A percentile compares a stretch with the other conserved stretches of the same genome.
These are phyloP conservation scores for Picocystis salinarum DNA, from an alignment of 139 green algal genomes.

Conservation along the genomic window DNA sequence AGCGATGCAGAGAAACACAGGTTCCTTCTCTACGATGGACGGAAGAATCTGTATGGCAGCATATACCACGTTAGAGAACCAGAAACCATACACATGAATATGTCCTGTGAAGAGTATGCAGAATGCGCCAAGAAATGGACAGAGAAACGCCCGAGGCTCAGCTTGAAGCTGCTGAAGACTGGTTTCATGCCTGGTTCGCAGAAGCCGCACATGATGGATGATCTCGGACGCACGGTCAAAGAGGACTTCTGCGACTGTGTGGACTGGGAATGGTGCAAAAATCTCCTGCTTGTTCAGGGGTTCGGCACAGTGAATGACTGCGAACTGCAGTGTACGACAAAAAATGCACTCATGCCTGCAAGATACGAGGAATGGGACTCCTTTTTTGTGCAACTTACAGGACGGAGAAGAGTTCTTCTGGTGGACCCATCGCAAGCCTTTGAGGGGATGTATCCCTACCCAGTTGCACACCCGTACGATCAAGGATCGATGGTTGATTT, in stretches of 20 bases:
- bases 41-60: slow-evolving; percentile 34
- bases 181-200: background rate
- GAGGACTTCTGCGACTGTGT: background rate
- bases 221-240: background rate
- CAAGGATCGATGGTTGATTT: slow-evolving; percentile 43
- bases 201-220: background rate
- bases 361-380: slow-evolving; percentile 20
- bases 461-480: slow-evolving; percentile 53
- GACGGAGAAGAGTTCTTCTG: slow-evolving; percentile 35
- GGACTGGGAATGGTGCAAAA: background rate
- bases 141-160: background rate
- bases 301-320: background rate
- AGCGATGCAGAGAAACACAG: slow-evolving; percentile 14
- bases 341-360: no score
- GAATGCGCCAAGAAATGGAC: slow-evolving; percentile 25
- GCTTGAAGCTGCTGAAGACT: background rate
- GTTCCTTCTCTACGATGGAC: slow-evolving; percentile 24
- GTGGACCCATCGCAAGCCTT: slow-evolving; percentile 28
- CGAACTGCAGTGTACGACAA: no score
- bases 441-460: slow-evolving; percentile 44
- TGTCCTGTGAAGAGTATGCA: slow-evolving; percentile 23
- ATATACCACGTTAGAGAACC: slow-evolving; percentile 43
- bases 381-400: slow-evolving; percentile 24
- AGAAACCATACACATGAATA: slow-evolving; percentile 19
- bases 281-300: background rate